phyloP scores from a whole-genome alignment of 495 filamentous ascomycete genomes.

The Parachaetomium inaequale region DNA sequence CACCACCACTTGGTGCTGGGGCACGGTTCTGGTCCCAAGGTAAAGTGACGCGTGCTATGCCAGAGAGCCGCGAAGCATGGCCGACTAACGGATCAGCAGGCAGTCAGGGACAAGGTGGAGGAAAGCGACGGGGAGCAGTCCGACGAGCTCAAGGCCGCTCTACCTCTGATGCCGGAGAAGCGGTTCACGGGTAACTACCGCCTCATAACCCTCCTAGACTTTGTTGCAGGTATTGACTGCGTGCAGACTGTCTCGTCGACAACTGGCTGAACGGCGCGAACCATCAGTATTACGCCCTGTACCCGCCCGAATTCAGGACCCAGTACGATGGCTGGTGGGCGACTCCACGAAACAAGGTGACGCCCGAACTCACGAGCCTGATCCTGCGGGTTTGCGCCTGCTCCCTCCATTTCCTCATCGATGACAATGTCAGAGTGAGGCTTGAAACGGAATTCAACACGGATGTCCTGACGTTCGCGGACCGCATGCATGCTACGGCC shows the following conservation, averaged over 20 bases:
- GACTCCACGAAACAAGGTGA: slow-evolving; percentile 31
- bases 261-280: slow-evolving; percentile 49
- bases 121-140: slow-evolving; percentile 23
- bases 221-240: slow-evolving; percentile 28
- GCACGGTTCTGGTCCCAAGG: slow-evolving; percentile 25
- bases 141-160: slow-evolving; percentile 28
- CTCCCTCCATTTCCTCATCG: slow-evolving; percentile 44
- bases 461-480: slow-evolving; percentile 37
- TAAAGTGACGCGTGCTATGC: neutral
- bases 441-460: slow-evolving; percentile 48
- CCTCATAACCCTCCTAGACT: neutral
- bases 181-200: slow-evolving; percentile 32
- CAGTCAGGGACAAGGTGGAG: slow-evolving; percentile 14
- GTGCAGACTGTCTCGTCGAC: slow-evolving; percentile 47
- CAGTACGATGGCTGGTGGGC: slow-evolving; percentile 52
- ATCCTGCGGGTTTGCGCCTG: slow-evolving; percentile 53
- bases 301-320: slow-evolving; percentile 45
- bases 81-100: slow-evolving; percentile 10
- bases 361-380: slow-evolving; percentile 48
- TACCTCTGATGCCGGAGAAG: slow-evolving; percentile 24
- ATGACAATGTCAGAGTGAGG: slow-evolving; percentile 34
- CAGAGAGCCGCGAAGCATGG: neutral
- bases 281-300: slow-evolving; percentile 49
- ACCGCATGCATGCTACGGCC: slow-evolving; percentile 43
- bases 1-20: slow-evolving; percentile 32